These are phyloP conservation scores for Lobulomyces angularis DNA, from an alignment of 192 early-diverging fungal species.

Conservation along the genomic window DNA sequence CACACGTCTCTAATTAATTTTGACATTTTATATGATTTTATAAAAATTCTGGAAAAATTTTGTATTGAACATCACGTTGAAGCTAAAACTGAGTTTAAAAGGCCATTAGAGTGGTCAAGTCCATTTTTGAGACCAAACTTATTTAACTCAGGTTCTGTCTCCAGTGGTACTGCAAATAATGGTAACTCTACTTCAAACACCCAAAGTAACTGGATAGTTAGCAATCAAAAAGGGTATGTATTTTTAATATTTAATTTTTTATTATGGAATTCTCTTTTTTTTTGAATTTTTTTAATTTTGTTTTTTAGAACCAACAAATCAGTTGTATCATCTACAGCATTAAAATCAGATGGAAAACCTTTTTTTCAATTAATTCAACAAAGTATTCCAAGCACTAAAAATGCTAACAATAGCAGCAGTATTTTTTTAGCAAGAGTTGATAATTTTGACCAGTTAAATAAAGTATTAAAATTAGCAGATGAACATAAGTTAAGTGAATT, in stretches of 20 bases:
- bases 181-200: constrained; percentile 6
- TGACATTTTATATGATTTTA: constrained; percentile 29
- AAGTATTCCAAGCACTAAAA: constrained; percentile 2
- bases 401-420: not conserved
- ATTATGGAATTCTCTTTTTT: not conserved
- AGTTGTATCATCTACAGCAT: constrained; percentile 1
- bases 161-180: constrained; percentile 7
- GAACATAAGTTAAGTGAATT: constrained; percentile 32
- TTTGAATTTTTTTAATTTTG: not conserved
- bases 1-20: constrained; percentile 33
- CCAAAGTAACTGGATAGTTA: too few relatives aligned
- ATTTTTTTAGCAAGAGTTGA: constrained; percentile 19
- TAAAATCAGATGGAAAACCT: constrained; percentile 24
- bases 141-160: constrained; percentile 8
- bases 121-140: constrained; percentile 13
- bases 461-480: constrained; percentile 23
- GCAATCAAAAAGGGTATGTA: too few relatives aligned
- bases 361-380: constrained; percentile 26
- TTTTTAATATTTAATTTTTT: constrained; percentile 1
- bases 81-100: constrained; percentile 31
- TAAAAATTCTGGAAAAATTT: constrained; percentile 28
- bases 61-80: constrained; percentile 28
- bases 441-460: constrained; percentile 28
- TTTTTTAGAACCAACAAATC: constrained; percentile 1
- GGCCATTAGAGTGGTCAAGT: constrained; percentile 30